Base-by-base conservation (phyloP, 73 alveolate species). In the Symbiodinium natans region DNA sequence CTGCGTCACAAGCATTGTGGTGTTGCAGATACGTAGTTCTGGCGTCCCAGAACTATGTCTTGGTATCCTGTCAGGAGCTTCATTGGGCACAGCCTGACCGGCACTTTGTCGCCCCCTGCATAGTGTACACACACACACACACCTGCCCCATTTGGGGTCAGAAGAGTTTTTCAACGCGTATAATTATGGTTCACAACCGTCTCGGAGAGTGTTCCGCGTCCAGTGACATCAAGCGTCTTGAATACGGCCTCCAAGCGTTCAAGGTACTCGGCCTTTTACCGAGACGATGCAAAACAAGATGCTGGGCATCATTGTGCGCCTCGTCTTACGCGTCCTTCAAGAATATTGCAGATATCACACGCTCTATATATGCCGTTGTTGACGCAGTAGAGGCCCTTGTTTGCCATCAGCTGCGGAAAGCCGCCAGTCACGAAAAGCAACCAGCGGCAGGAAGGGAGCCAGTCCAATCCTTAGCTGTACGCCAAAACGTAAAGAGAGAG, bases 301-400 rank as follows among this genome's bases (percentile, higher is more conserved):
- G 97, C 88, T 90, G 97, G 6, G 97, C 97, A 36, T 90, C 97
- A 31, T 90, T 90, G 54, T 90, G 97, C 27, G 97, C 97, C 34
- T 90, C 97, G 46, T 90, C 97, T 52, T 71, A 15, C 27, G 97
- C 71, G 40, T 90, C 97, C 88, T 90, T 63, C 36, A 63, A 27
- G 77, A 63, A 63, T 25, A 63, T 63, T 23, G 59, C 59, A 46
- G 59, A 46, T 9, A 46, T 46, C 59, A 46, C 59, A 9, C 59
- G 6, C n/a, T n/a, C n/a, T 46, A 59, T 59, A 59, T 59, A 59
- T 59, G 15, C 4, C 8, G 77, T 59, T 4, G 77, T 19, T 59
- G 34, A 19, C 33, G 77, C 8, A 19, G 77, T 25, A 19, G 77
- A 4, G 33, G 33, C 77, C 77, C 77, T 59, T 59, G 77, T 8